Evolutionary conservation across 2,329 filamentous ascomycete genomes (phyloP), one percentile per base, ranked within the genome.

Genomic region (Diaporthe destruens): DNA sequence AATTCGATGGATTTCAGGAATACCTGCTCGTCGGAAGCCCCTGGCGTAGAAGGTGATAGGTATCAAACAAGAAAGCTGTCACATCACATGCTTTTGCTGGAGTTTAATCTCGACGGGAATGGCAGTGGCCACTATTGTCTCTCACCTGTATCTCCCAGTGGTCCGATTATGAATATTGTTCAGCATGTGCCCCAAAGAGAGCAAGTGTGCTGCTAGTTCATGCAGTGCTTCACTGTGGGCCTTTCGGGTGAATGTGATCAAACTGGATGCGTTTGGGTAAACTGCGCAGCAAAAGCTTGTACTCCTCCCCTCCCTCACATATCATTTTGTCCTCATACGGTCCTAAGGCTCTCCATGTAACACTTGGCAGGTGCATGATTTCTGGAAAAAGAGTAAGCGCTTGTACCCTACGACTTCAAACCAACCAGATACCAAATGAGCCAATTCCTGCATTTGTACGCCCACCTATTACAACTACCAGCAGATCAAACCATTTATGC

Each of bases 221-320:
- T 63, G 25, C n/a, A 32, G 14, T 16, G 20, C 20, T 18, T 29
- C 25, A 9, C 5, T n/a, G 7, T n/a, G 9, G 39, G n/a, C 32
- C 39, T 63, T 25, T 34, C 42, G 2, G 59, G 4, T 63, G 23
- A 25, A 23, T 8, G 8, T 34, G 42, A 49, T 49, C n/a, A 63
- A 63, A 63, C 39, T 32, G 57, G 23, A 63, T 34, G 57, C 14
- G 57, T 63, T 63, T 47, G 39, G 29, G 57, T 47, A 63, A 16
- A 20, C 39, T 16, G n/a, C 57, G 29, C 7, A 12, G 42, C 29
- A 25, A 11, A 34, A 49, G 49, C 9, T 34, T 44, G 25, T 34
- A 34, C 42, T 14, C 59, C 59, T 8, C n/a, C 7, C 25, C 12
- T 32, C 16, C 25, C 18, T 32, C 16, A 47, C 59, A 32, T 20